Evolutionary conservation across 192 early-diverging fungal species (phyloP).

Genomic region (Podochytrium sp.): DNA sequence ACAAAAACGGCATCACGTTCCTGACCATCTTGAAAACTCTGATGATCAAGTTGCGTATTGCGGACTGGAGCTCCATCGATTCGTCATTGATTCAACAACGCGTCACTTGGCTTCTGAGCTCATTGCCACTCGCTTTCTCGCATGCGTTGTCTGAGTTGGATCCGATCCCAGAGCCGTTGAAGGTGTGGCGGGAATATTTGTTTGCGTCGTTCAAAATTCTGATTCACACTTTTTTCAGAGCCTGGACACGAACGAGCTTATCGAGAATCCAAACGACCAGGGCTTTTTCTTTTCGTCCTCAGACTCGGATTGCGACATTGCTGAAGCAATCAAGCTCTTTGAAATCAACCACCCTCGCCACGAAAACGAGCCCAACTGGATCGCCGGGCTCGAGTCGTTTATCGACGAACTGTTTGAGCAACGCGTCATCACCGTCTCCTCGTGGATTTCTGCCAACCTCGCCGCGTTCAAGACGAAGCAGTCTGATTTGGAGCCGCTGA

Average conservation of each 20-base stretch:
- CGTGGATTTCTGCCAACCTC: not conserved
- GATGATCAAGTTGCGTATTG: not conserved
- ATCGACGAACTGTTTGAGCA: not conserved
- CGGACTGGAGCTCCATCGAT: constrained; percentile 6
- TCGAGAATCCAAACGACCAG: not conserved
- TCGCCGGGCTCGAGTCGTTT: not conserved
- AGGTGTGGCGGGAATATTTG: not conserved
- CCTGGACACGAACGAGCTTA: not conserved
- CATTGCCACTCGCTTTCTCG: not conserved
- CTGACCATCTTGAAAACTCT: not conserved
- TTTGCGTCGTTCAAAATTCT: not conserved
- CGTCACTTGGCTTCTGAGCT: not conserved
- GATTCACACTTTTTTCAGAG: not conserved
- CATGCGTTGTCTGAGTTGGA: not conserved
- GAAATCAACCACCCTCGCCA: not conserved
- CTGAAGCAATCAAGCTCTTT: not conserved
- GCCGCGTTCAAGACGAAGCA: not conserved
- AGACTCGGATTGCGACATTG: not conserved
- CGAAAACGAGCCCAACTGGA: not conserved
- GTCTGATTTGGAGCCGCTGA: not conserved
- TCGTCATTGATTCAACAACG: not conserved
- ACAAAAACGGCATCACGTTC: not conserved
- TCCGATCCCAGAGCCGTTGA: not conserved
- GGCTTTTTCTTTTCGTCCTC: not conserved
- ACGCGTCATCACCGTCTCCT: not conserved